A percentile compares a stretch with the other conserved stretches of the same genome.
Conservation (phyloP, 2,329 filamentous ascomycete genomes). For the Ophiocordyceps sinensis region DNA sequence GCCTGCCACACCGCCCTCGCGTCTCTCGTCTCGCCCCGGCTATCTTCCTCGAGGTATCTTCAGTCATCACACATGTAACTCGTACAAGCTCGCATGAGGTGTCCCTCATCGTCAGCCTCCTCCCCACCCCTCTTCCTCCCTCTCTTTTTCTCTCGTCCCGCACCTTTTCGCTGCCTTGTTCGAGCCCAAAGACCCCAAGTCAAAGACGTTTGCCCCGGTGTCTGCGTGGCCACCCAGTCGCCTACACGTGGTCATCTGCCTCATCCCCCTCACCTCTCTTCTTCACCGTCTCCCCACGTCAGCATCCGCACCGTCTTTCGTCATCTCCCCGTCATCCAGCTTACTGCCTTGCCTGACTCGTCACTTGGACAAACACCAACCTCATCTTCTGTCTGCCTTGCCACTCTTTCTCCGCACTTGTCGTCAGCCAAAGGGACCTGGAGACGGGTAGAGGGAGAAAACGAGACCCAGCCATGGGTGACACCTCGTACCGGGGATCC, state of each 20-base stretch:
- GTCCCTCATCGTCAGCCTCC: too few relatives aligned
- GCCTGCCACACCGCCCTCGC: too few relatives aligned
- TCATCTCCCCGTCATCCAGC: not conserved
- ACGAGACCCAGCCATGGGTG: constrained; percentile 1
- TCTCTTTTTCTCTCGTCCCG: too few relatives aligned
- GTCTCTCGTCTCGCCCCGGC: too few relatives aligned
- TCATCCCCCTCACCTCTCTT: not conserved
- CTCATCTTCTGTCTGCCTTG: too few relatives aligned
- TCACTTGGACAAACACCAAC: not conserved
- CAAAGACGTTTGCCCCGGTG: too few relatives aligned
- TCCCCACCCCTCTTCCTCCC: too few relatives aligned
- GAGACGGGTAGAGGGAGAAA: not conserved
- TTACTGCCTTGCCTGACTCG: not conserved
- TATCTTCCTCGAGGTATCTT: too few relatives aligned
- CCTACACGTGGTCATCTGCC: not conserved
- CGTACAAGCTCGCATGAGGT: too few relatives aligned
- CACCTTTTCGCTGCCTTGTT: too few relatives aligned
- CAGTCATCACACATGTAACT: too few relatives aligned
- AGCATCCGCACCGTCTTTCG: not conserved
- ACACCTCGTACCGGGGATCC: constrained; percentile 6
- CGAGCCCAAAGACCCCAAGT: too few relatives aligned
- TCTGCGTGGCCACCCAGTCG: not conserved
- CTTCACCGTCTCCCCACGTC: not conserved
- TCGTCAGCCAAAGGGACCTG: not conserved
- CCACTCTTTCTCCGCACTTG: not conserved